These are phyloP conservation scores for Hyaloscypha variabilis DNA, from an alignment of 495 filamentous ascomycete species.

Conservation along the genomic window DNA sequence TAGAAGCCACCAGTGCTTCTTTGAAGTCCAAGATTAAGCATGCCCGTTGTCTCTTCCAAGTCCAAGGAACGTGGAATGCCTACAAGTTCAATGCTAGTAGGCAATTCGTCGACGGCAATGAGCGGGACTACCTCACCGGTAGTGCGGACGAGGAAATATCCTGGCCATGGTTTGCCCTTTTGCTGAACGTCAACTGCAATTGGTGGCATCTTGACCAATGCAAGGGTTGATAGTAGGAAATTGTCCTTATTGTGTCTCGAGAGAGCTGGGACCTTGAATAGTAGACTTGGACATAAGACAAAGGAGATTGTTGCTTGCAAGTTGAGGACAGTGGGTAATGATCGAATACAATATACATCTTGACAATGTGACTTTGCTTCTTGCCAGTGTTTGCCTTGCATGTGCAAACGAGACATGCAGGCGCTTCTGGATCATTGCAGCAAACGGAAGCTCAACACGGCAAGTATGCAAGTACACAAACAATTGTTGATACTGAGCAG, in stretches of 20 bases:
- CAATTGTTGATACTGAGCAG: background rate
- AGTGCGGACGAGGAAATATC: conserved; percentile 43
- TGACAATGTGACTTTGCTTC: background rate
- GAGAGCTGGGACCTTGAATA: background rate
- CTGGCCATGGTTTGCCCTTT: conserved; percentile 25
- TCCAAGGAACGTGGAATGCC: conserved; percentile 42
- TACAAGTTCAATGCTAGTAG: conserved; percentile 40
- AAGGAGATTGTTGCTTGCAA: background rate
- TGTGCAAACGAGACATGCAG: background rate
- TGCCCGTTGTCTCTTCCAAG: conserved; percentile 39
- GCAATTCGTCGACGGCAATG: conserved; percentile 48
- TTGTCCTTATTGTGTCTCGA: background rate
- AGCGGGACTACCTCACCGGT: conserved; percentile 45
- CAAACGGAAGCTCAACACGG: background rate
- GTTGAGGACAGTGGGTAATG: background rate
- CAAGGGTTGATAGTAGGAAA: background rate
- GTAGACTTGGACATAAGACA: background rate
- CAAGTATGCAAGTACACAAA: background rate
- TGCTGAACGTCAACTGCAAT: background rate
- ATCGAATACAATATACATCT: background rate
- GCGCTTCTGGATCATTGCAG: background rate
- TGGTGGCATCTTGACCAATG: background rate
- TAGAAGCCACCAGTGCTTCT: conserved; percentile 35
- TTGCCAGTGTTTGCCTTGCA: background rate
- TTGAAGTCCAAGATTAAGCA: conserved; percentile 42